A percentile compares a stretch with the other conserved stretches of the same genome.
Conservation (phyloP, 345 rosid species). For the rapeseed (Brassica napus) region Da-Ae NC_063439.1:6260501-6261000, state of each 20-base stretch:
- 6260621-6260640: slow-evolving; percentile 95
- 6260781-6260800: slow-evolving; percentile 72
- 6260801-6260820: slow-evolving; percentile 34
- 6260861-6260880: slow-evolving; percentile 61
- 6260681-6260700: background rate
- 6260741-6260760: background rate
- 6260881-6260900: slow-evolving; percentile 55
- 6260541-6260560: background rate
- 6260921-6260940: background rate
- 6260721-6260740: slow-evolving; percentile 1
- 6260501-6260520: slow-evolving; percentile 15
- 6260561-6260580: slow-evolving; percentile 70
- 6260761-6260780: slow-evolving; percentile 88
- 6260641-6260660: slow-evolving; percentile 91
- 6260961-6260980: background rate
- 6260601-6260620: slow-evolving; percentile 86
- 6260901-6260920: background rate
- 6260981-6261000: slow-evolving; percentile 15
- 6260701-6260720: background rate
- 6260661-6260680: slow-evolving; percentile 71
- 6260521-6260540: background rate
- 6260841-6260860: slow-evolving; percentile 72
- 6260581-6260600: slow-evolving; percentile 69
- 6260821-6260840: slow-evolving; percentile 54
- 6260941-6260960: slow-evolving; percentile 8